Conservation (phyloP, 169 alveolate species). For the Plasmodium yoelii region DNA sequence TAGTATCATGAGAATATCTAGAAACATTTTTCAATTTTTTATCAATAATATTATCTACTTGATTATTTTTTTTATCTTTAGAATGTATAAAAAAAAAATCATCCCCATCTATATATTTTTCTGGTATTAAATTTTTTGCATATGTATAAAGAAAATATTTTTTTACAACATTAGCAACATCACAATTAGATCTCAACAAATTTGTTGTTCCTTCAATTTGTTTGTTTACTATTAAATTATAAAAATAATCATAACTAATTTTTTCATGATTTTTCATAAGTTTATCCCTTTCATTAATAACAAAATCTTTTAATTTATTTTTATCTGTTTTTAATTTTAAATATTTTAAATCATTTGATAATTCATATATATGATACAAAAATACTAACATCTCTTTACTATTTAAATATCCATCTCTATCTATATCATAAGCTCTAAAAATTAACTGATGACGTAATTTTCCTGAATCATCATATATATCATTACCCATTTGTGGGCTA, state of each 20-base stretch:
- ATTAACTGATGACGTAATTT: constrained; percentile 83
- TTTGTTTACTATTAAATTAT: constrained; percentile 10
- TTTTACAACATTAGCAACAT: constrained; percentile 76
- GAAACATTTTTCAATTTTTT: too few species aligned
- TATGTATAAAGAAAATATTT: constrained; percentile 70
- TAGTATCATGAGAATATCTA: too few species aligned
- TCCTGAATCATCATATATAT: constrained; percentile 77
- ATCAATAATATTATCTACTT: too few species aligned
- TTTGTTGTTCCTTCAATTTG: constrained; percentile 72
- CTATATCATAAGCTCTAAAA: constrained; percentile 83
- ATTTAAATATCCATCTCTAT: constrained; percentile 79
- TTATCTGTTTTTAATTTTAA: constrained; percentile 21
- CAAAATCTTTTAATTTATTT: constrained; percentile 29
- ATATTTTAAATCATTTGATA: constrained; percentile 26
- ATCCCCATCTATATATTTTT: constrained; percentile 1
- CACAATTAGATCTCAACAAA: constrained; percentile 79
- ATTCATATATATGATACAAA: constrained; percentile 78
- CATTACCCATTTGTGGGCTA: constrained; percentile 81
- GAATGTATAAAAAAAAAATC: constrained; percentile 1
- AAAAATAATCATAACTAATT: constrained; percentile 61
- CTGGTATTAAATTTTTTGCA: constrained; percentile 52
- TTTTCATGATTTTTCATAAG: constrained; percentile 18
- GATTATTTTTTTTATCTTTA: background rate
- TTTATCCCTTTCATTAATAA: constrained; percentile 23
- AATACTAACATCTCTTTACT: constrained; percentile 67